Conservation (phyloP, 768 basidiomycete species). For the Mycena albidolilacea region DNA sequence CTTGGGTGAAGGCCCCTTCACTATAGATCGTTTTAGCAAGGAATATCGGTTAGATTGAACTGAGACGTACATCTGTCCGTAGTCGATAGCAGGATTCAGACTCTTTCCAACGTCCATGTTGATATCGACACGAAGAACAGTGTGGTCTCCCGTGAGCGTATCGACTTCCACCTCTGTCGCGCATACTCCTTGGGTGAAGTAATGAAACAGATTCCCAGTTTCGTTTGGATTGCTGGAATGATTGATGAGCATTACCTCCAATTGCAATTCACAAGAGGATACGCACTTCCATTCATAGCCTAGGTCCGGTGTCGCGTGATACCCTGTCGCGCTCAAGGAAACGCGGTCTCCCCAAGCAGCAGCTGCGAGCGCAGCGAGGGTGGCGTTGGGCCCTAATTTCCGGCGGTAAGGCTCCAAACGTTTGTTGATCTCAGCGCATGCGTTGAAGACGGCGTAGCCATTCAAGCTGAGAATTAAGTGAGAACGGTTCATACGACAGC, state of each 20-base stretch:
- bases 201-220: slow-evolving; percentile 42
- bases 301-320: slow-evolving; percentile 31
- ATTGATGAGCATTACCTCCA: not conserved
- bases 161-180: slow-evolving; percentile 41
- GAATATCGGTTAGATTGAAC: not conserved
- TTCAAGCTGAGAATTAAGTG: slow-evolving; percentile 25
- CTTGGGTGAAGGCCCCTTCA: slow-evolving; percentile 40
- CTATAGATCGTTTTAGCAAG: not conserved
- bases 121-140: slow-evolving; percentile 40
- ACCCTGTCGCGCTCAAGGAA: slow-evolving; percentile 37
- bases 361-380: slow-evolving; percentile 38
- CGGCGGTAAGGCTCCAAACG: slow-evolving; percentile 39
- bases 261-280: not conserved
- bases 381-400: slow-evolving; percentile 35
- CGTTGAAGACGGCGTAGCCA: slow-evolving; percentile 40
- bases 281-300: slow-evolving; percentile 43
- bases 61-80: slow-evolving; percentile 36
- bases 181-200: slow-evolving; percentile 39
- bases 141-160: slow-evolving; percentile 39
- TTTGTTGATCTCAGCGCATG: slow-evolving; percentile 40
- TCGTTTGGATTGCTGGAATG: slow-evolving; percentile 35
- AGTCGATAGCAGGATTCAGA: slow-evolving; percentile 40
- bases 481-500: not conserved
- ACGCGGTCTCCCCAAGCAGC: slow-evolving; percentile 39
- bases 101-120: slow-evolving; percentile 41